phyloP scores from a whole-genome alignment of 345 rosid genomes.

The Dovyalis caffra region DNA sequence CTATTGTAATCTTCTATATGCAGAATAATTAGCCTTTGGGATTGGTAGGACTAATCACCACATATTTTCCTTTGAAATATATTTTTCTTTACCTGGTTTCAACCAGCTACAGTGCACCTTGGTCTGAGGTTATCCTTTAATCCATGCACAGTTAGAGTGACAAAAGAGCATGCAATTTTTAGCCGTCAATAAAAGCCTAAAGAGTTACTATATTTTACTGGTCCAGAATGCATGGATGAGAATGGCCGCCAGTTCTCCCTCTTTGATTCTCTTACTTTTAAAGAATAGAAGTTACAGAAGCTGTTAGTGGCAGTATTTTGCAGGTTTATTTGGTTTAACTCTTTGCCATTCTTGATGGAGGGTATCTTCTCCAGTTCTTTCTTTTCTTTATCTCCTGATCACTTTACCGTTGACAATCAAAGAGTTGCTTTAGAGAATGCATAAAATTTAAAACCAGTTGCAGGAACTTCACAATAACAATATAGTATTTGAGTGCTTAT shows the following conservation, averaged over 20 bases:
- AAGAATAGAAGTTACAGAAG: neutral
- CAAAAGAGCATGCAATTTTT: neutral
- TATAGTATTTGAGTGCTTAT: too few relatives aligned
- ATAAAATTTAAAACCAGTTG: too few relatives aligned
- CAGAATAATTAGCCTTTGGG: neutral
- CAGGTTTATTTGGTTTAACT: neutral
- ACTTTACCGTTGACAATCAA: too few relatives aligned
- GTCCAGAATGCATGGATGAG: too few relatives aligned
- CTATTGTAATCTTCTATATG: conserved; percentile 3
- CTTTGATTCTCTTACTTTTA: neutral
- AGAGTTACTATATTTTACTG: too few relatives aligned
- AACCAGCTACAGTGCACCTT: neutral
- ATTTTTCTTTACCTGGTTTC: neutral
- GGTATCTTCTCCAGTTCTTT: too few relatives aligned
- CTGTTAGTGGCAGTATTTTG: neutral
- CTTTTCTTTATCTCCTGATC: too few relatives aligned
- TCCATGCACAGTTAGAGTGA: neutral
- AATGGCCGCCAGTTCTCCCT: neutral
- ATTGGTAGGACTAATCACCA: neutral
- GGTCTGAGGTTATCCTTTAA: neutral
- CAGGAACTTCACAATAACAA: too few relatives aligned
- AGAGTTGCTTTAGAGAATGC: too few relatives aligned
- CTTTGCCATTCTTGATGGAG: neutral
- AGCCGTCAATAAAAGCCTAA: neutral
- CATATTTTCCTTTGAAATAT: neutral